Percentiles rank a stretch among this genome's conserved stretches.
These are phyloP conservation scores for Trametes cubensis DNA, from an alignment of 768 basidiomycete genomes.

Conservation along the genomic window DNA sequence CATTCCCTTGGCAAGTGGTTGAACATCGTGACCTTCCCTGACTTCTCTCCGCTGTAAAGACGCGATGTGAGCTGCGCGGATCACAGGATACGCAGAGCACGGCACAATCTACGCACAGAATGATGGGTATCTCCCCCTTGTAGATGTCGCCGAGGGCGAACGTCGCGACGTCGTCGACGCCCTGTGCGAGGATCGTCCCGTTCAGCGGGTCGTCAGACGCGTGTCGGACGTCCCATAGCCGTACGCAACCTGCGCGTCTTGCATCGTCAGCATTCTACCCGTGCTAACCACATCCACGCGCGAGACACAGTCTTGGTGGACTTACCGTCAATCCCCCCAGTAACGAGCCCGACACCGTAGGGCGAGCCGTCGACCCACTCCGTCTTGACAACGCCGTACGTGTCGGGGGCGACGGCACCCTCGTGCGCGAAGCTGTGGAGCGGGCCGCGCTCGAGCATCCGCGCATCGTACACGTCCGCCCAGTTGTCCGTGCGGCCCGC, in stretches of 20 bases:
- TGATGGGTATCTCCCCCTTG: conserved; percentile 54
- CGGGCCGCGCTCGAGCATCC: conserved; percentile 49
- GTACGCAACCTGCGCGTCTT: conserved; percentile 57
- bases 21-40: conserved; percentile 24
- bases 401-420: conserved; percentile 21
- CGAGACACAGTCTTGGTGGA: not conserved
- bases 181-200: conserved; percentile 54
- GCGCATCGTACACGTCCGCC: conserved; percentile 63
- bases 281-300: not conserved
- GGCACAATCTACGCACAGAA: conserved; percentile 51
- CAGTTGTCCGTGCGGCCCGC: conserved; percentile 61
- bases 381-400: conserved; percentile 53
- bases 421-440: conserved; percentile 55
- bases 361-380: conserved; percentile 53
- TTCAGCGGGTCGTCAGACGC: conserved; percentile 43
- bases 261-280: conserved; percentile 7
- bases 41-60: conserved; percentile 16
- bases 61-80: not conserved
- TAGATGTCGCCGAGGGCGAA: conserved; percentile 62
- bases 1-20: conserved; percentile 4
- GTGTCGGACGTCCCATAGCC: conserved; percentile 64
- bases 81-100: not conserved
- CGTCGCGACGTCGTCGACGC: conserved; percentile 56
- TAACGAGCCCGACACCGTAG: conserved; percentile 51
- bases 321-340: conserved; percentile 68